These are phyloP conservation scores for Glycine tomentella DNA, from an alignment of 306 rosid genomes.

Conservation along the genomic window DNA sequence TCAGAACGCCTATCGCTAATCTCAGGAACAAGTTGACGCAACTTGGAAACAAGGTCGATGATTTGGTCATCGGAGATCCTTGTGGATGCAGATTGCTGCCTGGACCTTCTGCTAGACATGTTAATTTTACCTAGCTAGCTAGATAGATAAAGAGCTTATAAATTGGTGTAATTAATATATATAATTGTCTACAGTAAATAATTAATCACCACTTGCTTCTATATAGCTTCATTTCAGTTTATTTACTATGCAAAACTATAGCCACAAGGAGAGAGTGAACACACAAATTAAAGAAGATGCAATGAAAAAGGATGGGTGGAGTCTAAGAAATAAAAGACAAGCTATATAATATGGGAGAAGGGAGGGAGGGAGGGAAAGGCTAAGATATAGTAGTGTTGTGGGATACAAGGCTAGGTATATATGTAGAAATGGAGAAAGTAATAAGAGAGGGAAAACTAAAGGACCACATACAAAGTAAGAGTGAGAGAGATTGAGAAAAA, in stretches of 20 bases:
- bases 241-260: background rate
- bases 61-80: slow-evolving; percentile 95
- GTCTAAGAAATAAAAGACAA: slow-evolving; percentile 42
- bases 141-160: background rate
- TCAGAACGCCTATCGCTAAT: slow-evolving; percentile 85
- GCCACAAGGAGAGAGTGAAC: slow-evolving; percentile 12
- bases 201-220: slow-evolving; percentile 1
- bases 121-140: slow-evolving; percentile 21
- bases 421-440: slow-evolving; percentile 63
- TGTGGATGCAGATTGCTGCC: slow-evolving; percentile 71
- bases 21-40: slow-evolving; percentile 99
- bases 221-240: slow-evolving; percentile 15
- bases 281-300: background rate
- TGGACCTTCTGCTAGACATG: slow-evolving; percentile 93
- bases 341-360: slow-evolving; percentile 17
- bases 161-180: background rate
- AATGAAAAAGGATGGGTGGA: slow-evolving; percentile 24
- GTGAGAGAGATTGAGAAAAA: slow-evolving; percentile 9
- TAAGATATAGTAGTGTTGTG: slow-evolving; percentile 35
- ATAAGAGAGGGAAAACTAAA: slow-evolving; percentile 59
- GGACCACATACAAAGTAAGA: slow-evolving; percentile 68
- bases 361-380: slow-evolving; percentile 1
- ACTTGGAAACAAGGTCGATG: slow-evolving; percentile 89
- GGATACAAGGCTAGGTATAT: slow-evolving; percentile 49
- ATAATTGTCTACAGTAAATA: background rate